Evolutionary conservation across 306 rosid genomes (phyloP).

Genomic region (Casuarina glauca): DNA sequence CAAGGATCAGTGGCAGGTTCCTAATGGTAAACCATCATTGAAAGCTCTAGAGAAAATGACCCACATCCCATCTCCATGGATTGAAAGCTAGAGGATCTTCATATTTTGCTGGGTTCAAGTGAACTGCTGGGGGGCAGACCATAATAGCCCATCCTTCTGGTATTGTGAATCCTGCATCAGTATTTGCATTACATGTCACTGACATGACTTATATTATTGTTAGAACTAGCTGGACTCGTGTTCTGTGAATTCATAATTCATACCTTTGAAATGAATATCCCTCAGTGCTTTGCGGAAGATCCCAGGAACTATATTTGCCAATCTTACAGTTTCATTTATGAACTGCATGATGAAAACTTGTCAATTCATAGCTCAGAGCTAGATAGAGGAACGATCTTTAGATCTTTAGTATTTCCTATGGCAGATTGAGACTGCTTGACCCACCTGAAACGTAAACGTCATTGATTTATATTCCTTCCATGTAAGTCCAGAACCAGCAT

Average conservation of each 20-base stretch:
- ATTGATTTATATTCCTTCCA: conserved; percentile 99
- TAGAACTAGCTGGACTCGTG: neutral
- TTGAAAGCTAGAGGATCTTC: conserved; percentile 80
- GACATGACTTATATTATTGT: neutral
- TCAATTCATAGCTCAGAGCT: conserved; percentile 16
- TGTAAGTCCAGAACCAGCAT: conserved; percentile 63
- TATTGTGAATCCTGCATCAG: conserved; percentile 71
- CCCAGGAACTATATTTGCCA: conserved; percentile 95
- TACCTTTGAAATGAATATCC: conserved; percentile 81
- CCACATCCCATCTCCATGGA: conserved; percentile 88
- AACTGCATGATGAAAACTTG: conserved; percentile 49
- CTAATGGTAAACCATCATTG: conserved; percentile 1
- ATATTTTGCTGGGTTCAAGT: conserved; percentile 75
- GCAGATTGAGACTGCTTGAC: conserved; percentile 7
- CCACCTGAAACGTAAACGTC: conserved; percentile 89
- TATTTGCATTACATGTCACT: conserved; percentile 18
- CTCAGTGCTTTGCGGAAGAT: conserved; percentile 80
- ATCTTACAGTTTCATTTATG: conserved; percentile 91
- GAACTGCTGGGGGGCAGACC: conserved; percentile 99
- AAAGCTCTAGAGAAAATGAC: conserved; percentile 13
- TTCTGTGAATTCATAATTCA: conserved; percentile 6
- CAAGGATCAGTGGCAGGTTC: neutral
- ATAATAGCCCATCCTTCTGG: conserved; percentile 95
- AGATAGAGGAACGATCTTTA: neutral
- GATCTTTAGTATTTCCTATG: neutral